Percentiles rank a stretch among this genome's conserved stretches.
These are phyloP conservation scores for Carpinus fangiana DNA, from an alignment of 306 rosid species.

Conservation along the genomic window DNA sequence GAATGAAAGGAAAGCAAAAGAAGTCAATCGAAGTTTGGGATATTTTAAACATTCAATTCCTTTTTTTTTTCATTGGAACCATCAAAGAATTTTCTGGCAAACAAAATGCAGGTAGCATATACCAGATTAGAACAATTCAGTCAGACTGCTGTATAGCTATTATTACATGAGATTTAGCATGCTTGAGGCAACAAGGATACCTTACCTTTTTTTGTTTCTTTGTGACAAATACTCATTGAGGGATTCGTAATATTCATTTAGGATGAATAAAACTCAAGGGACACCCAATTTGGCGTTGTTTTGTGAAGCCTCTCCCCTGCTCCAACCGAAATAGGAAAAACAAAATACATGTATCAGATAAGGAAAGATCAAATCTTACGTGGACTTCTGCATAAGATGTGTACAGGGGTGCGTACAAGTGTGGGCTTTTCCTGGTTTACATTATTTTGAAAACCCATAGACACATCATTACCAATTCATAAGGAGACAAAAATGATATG, in stretches of 20 bases:
- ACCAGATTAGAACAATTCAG: neutral
- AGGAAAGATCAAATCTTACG: neutral
- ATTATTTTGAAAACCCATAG: neutral
- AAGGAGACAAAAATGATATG: neutral
- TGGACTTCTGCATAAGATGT: neutral
- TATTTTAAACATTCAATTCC: too few relatives aligned
- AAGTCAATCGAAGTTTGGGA: too few relatives aligned
- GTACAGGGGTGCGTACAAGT: neutral
- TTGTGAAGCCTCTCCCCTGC: neutral
- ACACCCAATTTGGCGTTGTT: neutral
- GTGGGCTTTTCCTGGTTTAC: neutral
- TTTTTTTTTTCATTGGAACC: too few relatives aligned
- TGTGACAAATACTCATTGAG: neutral
- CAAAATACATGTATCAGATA: neutral
- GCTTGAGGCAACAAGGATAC: neutral
- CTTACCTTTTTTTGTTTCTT: neutral
- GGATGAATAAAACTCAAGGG: neutral
- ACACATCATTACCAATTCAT: neutral
- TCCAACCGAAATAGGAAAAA: neutral
- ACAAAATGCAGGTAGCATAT: neutral
- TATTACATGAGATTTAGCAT: neutral
- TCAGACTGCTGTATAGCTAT: neutral
- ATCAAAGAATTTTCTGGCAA: neutral
- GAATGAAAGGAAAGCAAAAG: too few relatives aligned
- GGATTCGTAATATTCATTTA: neutral